Evolutionary conservation across 306 rosid species (phyloP).

Genomic region (Sophora flavescens): DNA sequence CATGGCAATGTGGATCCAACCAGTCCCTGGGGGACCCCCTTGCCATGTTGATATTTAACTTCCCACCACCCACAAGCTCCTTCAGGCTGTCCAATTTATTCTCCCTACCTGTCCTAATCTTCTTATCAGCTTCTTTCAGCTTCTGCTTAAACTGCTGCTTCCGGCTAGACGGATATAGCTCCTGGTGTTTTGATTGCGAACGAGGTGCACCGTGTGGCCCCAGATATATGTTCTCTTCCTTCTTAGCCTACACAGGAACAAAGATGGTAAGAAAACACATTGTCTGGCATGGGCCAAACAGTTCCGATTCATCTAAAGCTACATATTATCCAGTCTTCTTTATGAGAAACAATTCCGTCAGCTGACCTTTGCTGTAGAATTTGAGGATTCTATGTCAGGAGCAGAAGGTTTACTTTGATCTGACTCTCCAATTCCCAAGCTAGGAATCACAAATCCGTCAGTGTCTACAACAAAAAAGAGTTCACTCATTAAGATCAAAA

Average conservation of each 20-base stretch:
- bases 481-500: constrained; percentile 17
- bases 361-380: constrained; percentile 73
- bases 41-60: constrained; percentile 48
- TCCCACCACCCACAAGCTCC: constrained; percentile 92
- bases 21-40: constrained; percentile 78
- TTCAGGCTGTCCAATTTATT: constrained; percentile 82
- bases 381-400: constrained; percentile 60
- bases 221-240: constrained; percentile 80
- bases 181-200: constrained; percentile 79
- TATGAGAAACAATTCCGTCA: constrained; percentile 10
- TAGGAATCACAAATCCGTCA: constrained; percentile 95
- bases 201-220: constrained; percentile 97
- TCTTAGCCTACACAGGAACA: constrained; percentile 59
- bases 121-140: constrained; percentile 89
- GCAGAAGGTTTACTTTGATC: constrained; percentile 53
- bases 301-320: background rate
- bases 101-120: constrained; percentile 70
- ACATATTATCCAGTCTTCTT: background rate
- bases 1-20: constrained; percentile 96
- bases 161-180: constrained; percentile 59
- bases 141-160: constrained; percentile 87
- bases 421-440: constrained; percentile 76
- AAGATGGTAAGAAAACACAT: constrained; percentile 10
- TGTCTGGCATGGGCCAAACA: background rate
- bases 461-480: constrained; percentile 62